phyloP scores from a whole-genome alignment of 306 rosid genomes.

The Fagus sylvatica region DNA sequence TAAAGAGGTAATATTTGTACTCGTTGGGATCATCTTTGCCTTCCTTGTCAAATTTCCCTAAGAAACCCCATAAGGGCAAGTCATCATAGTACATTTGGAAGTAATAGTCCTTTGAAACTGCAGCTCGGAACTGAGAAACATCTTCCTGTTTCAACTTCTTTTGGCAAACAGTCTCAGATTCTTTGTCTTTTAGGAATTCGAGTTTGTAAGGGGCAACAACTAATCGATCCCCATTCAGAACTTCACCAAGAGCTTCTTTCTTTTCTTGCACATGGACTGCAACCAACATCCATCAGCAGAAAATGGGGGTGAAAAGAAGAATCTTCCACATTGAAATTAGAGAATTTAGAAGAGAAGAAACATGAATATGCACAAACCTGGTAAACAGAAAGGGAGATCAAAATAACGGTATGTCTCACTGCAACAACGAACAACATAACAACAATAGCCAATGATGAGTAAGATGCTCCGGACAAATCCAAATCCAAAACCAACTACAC shows the following conservation, averaged over 20 bases:
- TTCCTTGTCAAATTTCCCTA: conserved; percentile 44
- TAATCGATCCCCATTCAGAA: conserved; percentile 50
- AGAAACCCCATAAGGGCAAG: conserved; percentile 57
- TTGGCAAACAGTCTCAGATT: conserved; percentile 38
- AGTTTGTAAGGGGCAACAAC: conserved; percentile 48
- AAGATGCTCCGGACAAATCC: background rate
- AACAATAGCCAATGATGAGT: background rate
- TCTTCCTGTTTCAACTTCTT: conserved; percentile 39
- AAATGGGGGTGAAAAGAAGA: background rate
- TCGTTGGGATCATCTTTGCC: conserved; percentile 33
- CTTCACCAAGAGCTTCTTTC: conserved; percentile 55
- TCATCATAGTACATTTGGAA: conserved; percentile 54
- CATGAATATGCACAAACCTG: conserved; percentile 37
- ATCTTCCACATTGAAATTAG: background rate
- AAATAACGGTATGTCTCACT: conserved; percentile 54
- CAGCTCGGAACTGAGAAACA: conserved; percentile 39
- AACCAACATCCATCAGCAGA: conserved; percentile 16
- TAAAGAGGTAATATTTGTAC: conserved; percentile 33
- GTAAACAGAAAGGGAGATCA: conserved; percentile 54
- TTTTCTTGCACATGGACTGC: conserved; percentile 48
- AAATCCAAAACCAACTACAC: conserved; percentile 5
- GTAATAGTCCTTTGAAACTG: conserved; percentile 53
- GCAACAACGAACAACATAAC: conserved; percentile 17
- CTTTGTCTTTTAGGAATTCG: conserved; percentile 34
- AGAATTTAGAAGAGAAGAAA: background rate